phyloP scores from a whole-genome alignment of 1,284 basidiomycete species.

The Cutaneotrichosporon spelunceum region DNA sequence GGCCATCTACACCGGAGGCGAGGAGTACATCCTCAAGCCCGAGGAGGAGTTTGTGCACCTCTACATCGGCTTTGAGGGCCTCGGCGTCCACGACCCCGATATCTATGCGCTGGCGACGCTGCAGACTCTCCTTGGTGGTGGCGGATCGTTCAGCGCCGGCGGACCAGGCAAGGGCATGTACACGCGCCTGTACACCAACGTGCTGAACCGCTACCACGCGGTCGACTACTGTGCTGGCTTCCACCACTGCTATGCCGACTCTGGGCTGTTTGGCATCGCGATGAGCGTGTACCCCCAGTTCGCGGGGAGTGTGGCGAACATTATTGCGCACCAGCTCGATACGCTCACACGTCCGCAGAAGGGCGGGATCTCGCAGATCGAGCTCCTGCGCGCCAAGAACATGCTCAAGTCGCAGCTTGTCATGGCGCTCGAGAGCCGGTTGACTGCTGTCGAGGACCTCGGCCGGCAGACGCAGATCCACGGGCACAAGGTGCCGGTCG shows the following conservation, averaged over 20 bases:
- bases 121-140: constrained; percentile 92
- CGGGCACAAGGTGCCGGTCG: constrained; percentile 76
- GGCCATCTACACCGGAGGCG: constrained; percentile 81
- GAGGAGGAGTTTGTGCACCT: constrained; percentile 85
- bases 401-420: constrained; percentile 90
- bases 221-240: constrained; percentile 97
- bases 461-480: constrained; percentile 83
- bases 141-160: constrained; percentile 66
- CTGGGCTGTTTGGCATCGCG: constrained; percentile 88
- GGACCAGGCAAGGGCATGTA: constrained; percentile 99
- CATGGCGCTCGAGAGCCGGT: constrained; percentile 90
- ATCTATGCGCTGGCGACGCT: constrained; percentile 92
- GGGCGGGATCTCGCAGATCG: constrained; percentile 52
- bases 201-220: constrained; percentile 89
- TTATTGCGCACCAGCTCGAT: constrained; percentile 75
- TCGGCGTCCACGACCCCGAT: constrained; percentile 88
- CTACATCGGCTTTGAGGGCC: constrained; percentile 88
- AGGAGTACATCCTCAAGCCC: constrained; percentile 62
- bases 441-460: constrained; percentile 77
- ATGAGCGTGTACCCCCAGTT: constrained; percentile 76
- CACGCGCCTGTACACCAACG: constrained; percentile 93
- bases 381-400: constrained; percentile 87
- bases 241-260: constrained; percentile 96
- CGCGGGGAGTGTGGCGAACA: constrained; percentile 68
- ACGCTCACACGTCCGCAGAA: constrained; percentile 51